A percentile compares a stretch with the other conserved stretches of the same genome.
Conservation (phyloP, 139 green algal genomes). For the Spirogloea muscicola region DNA sequence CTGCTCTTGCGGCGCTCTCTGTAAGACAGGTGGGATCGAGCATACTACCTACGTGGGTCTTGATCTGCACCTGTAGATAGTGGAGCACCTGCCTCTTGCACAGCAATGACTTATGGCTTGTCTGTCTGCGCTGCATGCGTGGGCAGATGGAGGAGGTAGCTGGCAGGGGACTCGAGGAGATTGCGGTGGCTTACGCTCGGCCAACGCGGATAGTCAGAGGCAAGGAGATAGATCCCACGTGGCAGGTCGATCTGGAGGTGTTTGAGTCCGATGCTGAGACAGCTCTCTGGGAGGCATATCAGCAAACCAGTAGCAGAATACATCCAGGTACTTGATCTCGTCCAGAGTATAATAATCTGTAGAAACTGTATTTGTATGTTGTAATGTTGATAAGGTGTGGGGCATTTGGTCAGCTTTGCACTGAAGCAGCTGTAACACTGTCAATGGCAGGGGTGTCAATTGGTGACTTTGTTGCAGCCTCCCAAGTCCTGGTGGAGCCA, state of each 20-base stretch:
- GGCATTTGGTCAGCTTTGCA: no score
- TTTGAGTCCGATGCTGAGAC: conserved; percentile 79
- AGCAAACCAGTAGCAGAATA: no score
- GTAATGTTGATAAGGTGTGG: no score
- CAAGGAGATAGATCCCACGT: conserved; percentile 65
- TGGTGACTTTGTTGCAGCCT: conserved; percentile 61
- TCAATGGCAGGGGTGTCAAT: conserved; percentile 8
- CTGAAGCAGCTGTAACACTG: no score
- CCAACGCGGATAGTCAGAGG: conserved; percentile 80
- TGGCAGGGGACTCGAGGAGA: conserved; percentile 53
- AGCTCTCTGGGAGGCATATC: conserved; percentile 60
- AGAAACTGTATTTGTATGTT: no score
- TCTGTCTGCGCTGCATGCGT: neutral
- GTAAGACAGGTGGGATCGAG: conserved; percentile 16
- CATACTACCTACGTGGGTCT: neutral
- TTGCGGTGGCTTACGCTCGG: conserved; percentile 74
- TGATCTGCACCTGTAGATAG: neutral
- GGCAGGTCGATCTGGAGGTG: conserved; percentile 49
- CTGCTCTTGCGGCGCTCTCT: conserved; percentile 59
- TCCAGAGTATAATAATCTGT: no score
- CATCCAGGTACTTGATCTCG: no score
- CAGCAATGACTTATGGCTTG: neutral
- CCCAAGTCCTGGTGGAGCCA: conserved; percentile 58
- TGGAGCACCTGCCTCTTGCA: neutral
- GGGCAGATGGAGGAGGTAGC: conserved; percentile 61